Percentiles rank a stretch among this genome's conserved stretches.
Evolutionary conservation across 208 protist genomes (phyloP).

Genomic region (Acanthamoeba lenticulata): DNA sequence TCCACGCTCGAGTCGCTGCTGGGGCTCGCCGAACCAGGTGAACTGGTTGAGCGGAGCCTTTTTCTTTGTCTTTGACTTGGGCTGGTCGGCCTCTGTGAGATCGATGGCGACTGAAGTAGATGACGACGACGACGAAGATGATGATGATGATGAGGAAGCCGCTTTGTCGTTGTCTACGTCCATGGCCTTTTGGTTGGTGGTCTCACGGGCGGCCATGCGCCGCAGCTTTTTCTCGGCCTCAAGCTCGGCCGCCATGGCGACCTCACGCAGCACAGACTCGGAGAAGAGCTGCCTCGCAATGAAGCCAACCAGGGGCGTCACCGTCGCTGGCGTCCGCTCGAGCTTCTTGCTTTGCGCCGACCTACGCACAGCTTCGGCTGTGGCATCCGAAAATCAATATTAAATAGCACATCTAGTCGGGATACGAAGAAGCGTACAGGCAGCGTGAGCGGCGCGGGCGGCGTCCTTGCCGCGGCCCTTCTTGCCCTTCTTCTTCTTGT

Average conservation of each 20-base stretch:
- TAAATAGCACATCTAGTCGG: neutral
- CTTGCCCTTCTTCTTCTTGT: slow-evolving; percentile 58
- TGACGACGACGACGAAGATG: neutral
- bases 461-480: slow-evolving; percentile 41
- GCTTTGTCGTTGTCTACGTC: too few species aligned
- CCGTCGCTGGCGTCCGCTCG: slow-evolving; percentile 30
- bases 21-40: neutral
- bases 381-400: neutral
- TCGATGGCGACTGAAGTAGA: neutral
- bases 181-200: neutral
- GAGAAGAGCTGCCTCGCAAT: slow-evolving; percentile 19
- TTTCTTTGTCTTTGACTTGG: neutral
- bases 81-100: neutral
- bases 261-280: neutral
- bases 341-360: neutral
- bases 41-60: neutral
- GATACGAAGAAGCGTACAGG: neutral
- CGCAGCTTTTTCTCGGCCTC: slow-evolving; percentile 1
- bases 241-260: neutral
- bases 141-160: neutral
- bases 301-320: slow-evolving; percentile 2
- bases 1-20: neutral
- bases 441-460: neutral
- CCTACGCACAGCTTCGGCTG: slow-evolving; percentile 1
- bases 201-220: too few species aligned